phyloP scores from a whole-genome alignment of 805 yeast genomes.

The Kuraishia borneana region DNA sequence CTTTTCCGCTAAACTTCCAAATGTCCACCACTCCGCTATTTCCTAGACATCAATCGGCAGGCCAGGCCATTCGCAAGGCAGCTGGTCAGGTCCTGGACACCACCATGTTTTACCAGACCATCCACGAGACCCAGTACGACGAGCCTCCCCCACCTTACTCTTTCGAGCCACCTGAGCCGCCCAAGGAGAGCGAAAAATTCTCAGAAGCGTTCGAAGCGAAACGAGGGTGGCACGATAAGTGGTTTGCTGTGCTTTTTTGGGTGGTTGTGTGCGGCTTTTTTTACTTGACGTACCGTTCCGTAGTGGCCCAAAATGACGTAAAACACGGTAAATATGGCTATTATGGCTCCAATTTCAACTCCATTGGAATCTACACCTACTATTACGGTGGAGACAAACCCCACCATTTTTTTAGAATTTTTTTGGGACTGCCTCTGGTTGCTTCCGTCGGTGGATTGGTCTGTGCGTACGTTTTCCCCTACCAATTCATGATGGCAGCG shows the following conservation, averaged over 20 bases:
- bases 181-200: conserved; percentile 29
- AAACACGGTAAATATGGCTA: conserved; percentile 67
- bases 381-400: conserved; percentile 66
- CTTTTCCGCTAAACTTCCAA: too few species aligned
- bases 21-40: too few species aligned
- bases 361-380: conserved; percentile 52
- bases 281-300: background rate
- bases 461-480: conserved; percentile 56
- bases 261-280: conserved; percentile 50
- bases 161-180: conserved; percentile 12
- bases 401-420: conserved; percentile 55
- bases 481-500: conserved; percentile 56
- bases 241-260: conserved; percentile 43
- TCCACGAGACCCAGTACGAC: background rate
- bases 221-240: conserved; percentile 66
- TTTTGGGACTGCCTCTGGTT: conserved; percentile 46
- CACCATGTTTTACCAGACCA: background rate
- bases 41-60: too few species aligned
- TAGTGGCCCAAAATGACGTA: too few species aligned
- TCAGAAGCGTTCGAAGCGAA: conserved; percentile 59
- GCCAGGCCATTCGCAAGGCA: too few species aligned
- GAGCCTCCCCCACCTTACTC: conserved; percentile 1
- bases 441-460: conserved; percentile 44
- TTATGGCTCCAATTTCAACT: conserved; percentile 53
- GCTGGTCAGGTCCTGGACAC: too few species aligned